Base-by-base conservation (phyloP, 2,329 filamentous ascomycete genomes). In the Harringtonia aguacate region DNA sequence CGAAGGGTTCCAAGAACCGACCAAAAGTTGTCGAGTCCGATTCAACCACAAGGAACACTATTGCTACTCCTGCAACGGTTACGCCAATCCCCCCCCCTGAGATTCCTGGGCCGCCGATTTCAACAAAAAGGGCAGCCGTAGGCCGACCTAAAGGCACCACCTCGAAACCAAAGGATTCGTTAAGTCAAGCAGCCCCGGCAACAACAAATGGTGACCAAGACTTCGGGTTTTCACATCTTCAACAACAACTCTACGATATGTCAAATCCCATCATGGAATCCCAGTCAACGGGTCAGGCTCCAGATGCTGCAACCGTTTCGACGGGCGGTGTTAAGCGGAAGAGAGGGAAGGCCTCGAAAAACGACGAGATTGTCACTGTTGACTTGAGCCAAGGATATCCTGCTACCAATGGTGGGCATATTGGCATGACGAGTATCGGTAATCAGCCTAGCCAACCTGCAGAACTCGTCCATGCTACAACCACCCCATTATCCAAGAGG, bases 1-100 rank as follows among this genome's bases (percentile, higher is more conserved):
- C 72, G 0, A 73, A 73, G 46, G 72, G 72, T 1, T 74, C 71
- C 2, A 72, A 68, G 46, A 75, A 73, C 47, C 63, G 67, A 4
- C 61, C 65, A 35, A 39, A 45, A 27, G 20, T 31, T 24, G 9
- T 34, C 28, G 36, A 39, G 10, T 4, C 10, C 3, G 44, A 34
- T 14, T 17, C 42, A 8, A 29, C 8, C 13, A 10, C 28, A 4
- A 28, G 17, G 21, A 15, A 14, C 22, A 37, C n/a, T 18, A 31
- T n/a, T 27, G 15, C 41, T 44, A 27, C 33, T 31, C 28, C 50
- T 41, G 9, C 35, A 0, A 45, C 30, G 4, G 44, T 50, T 22
- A 52, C 49, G 4, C 51, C 47, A 4, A 50, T 52, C 8, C 49
- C 49, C 3, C 49, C 48, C 8, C 57, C 36, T 44, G 50, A 43